phyloP scores from a whole-genome alignment of 495 filamentous ascomycete species.

The Penicillium steckii region DNA sequence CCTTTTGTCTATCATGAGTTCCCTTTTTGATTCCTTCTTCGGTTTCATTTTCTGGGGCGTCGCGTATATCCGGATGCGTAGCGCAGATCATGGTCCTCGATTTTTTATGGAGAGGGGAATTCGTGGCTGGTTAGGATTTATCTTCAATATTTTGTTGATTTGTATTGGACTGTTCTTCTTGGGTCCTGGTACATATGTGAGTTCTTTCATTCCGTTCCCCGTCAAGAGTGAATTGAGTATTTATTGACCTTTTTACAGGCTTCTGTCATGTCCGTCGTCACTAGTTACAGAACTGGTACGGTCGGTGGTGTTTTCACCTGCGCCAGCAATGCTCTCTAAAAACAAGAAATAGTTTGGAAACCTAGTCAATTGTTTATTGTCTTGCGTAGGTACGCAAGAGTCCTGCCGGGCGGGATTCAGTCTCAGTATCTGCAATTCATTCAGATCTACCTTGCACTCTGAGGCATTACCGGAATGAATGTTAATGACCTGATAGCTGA shows the following conservation, averaged over 20 bases:
- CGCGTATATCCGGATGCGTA: slow-evolving; percentile 80
- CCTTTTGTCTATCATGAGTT: slow-evolving; percentile 80
- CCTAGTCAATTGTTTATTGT: background rate
- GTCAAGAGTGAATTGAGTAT: no score
- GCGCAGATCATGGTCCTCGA: slow-evolving; percentile 60
- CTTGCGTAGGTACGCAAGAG: background rate
- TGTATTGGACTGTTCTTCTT: slow-evolving; percentile 73
- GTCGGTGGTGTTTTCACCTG: slow-evolving; percentile 64
- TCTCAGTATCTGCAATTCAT: background rate
- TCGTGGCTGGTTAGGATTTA: slow-evolving; percentile 59
- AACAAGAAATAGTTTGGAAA: no score
- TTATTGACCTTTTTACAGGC: slow-evolving; percentile 27
- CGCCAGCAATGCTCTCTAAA: slow-evolving; percentile 53
- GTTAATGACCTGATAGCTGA: background rate
- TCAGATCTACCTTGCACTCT: background rate
- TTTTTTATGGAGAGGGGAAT: slow-evolving; percentile 59
- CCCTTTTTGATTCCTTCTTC: slow-evolving; percentile 89
- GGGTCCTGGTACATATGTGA: slow-evolving; percentile 75
- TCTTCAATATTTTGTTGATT: slow-evolving; percentile 69
- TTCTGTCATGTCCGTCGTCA: slow-evolving; percentile 62
- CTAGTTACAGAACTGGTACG: slow-evolving; percentile 52
- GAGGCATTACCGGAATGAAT: background rate
- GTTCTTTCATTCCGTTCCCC: slow-evolving; percentile 28
- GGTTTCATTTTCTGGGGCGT: slow-evolving; percentile 94
- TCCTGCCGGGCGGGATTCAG: background rate